These are phyloP conservation scores for Phaffia rhodozyma DNA, from an alignment of 1,284 basidiomycete genomes.

Conservation along the genomic window DNA sequence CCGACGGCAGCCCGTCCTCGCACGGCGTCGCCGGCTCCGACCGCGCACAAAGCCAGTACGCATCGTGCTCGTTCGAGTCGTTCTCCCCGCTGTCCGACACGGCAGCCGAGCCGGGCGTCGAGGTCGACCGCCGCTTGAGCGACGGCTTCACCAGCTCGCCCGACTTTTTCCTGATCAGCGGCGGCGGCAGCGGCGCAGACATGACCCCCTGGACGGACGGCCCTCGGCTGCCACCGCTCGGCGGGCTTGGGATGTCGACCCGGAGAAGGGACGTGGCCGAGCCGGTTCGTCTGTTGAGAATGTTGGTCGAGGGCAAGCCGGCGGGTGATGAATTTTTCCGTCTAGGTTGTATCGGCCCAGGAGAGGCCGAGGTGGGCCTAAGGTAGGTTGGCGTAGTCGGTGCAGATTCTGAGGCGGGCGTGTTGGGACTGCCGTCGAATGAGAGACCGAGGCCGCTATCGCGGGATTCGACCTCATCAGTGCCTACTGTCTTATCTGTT, in stretches of 20 bases:
- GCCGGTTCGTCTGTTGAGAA: neutral
- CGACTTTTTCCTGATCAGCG: conserved; percentile 34
- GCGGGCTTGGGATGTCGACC: conserved; percentile 13
- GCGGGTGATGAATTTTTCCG: neutral
- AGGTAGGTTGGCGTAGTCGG: neutral
- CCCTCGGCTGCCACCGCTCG: neutral
- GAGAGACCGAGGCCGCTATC: conserved; percentile 9
- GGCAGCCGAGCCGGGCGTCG: conserved; percentile 27
- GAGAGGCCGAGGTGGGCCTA: neutral
- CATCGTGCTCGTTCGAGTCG: neutral
- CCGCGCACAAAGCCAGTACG: neutral
- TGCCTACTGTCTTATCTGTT: too few relatives aligned
- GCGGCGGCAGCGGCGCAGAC: neutral
- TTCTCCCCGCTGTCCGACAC: neutral
- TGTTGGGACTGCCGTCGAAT: neutral
- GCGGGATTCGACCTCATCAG: too few relatives aligned
- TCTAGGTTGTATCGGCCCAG: neutral
- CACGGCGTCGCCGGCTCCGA: conserved; percentile 13
- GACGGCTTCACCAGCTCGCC: conserved; percentile 37
- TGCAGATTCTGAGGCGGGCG: neutral
- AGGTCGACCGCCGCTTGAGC: conserved; percentile 34
- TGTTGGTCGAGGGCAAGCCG: neutral
- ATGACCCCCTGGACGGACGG: neutral
- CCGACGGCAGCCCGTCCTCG: too few relatives aligned
- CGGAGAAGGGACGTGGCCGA: conserved; percentile 7